Percentiles rank a stretch among this genome's conserved stretches.
These are phyloP conservation scores for Coemansia sp. DNA, from an alignment of 192 early-diverging fungal genomes.

Conservation along the genomic window DNA sequence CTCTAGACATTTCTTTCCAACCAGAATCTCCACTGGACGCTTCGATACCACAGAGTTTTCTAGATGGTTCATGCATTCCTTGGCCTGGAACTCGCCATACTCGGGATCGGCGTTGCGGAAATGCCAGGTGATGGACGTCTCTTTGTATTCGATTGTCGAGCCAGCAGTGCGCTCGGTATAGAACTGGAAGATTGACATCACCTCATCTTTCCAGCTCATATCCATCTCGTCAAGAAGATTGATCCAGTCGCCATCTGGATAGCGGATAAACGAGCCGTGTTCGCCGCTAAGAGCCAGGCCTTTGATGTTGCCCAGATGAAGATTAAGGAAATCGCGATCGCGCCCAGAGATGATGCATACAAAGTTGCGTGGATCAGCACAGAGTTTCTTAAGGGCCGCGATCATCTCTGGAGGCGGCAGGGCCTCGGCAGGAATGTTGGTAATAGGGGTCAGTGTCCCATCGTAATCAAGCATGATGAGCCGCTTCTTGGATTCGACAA, in stretches of 20 bases:
- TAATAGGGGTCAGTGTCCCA: constrained; percentile 92
- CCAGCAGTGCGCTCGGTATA: constrained; percentile 95
- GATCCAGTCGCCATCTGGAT: constrained; percentile 75
- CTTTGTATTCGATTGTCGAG: constrained; percentile 91
- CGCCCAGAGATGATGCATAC: constrained; percentile 93
- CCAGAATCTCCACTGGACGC: constrained; percentile 88
- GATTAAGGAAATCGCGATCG: constrained; percentile 79
- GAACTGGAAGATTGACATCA: constrained; percentile 89
- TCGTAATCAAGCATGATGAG: constrained; percentile 96
- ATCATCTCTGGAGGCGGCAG: constrained; percentile 84
- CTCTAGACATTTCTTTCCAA: constrained; percentile 97
- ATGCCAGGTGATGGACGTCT: constrained; percentile 94
- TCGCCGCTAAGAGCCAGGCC: constrained; percentile 87
- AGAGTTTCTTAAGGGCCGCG: constrained; percentile 64
- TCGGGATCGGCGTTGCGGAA: constrained; percentile 93
- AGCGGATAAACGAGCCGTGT: constrained; percentile 92
- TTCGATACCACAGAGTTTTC: constrained; percentile 90
- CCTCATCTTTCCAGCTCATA: constrained; percentile 93
- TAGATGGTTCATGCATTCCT: constrained; percentile 95
- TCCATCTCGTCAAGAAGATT: constrained; percentile 73
- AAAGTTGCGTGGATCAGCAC: constrained; percentile 76
- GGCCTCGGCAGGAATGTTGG: constrained; percentile 78
- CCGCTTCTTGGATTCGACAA: constrained; percentile 62
- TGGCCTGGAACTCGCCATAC: constrained; percentile 94
- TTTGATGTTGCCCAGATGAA: constrained; percentile 77